Evolutionary conservation across 1,139 yeast species (phyloP), one percentile per base, ranked within the genome.

Genomic region (Komagataea norvegica): DNA sequence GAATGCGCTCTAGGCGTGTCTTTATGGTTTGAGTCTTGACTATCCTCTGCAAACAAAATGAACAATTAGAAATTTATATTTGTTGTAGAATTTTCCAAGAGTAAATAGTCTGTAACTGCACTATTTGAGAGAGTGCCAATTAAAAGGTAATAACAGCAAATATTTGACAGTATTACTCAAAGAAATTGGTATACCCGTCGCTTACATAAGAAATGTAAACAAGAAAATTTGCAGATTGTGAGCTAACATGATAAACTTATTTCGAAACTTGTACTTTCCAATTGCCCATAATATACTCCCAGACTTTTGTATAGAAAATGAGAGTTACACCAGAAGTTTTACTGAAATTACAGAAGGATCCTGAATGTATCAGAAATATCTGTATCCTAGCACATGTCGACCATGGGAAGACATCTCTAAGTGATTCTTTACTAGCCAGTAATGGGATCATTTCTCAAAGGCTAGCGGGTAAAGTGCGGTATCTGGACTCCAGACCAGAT

Each of bases 301-400:
- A n/a, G n/a, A n/a, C n/a, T n/a, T n/a, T n/a, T n/a, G n/a, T n/a
- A n/a, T n/a, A n/a, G n/a, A 25, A 9, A 28, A 50, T 58, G 47
- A 61, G 59, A 47, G 62, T 72, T 8, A 71, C 87, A 3, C 70
- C 81, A 16, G 83, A 79, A 29, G 77, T 79, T 25, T 71, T 87
- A 23, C 68, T 72, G 34, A 64, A 74, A 43, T 64, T 89, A 20
- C 97, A 91, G 60, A 68, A 68, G 47, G 74, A 80, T 46, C 79
- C 95, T 1, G 64, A 72, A 9, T 66, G 77, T 44, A 78, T 91
- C 25, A 70, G 98, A 43, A 93, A 93, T 60, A 87, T 93, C 32
- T 93, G 98, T 61, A 88, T 93, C 45, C 68, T 93, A 38, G 99
- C 99, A 1, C 99, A 93, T 62, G 98, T 93, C 23, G 99, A 93